Percentiles rank a stretch among this genome's conserved stretches.
phyloP scores from a whole-genome alignment of 768 basidiomycete genomes.

The Hygrocybe punicea region DNA sequence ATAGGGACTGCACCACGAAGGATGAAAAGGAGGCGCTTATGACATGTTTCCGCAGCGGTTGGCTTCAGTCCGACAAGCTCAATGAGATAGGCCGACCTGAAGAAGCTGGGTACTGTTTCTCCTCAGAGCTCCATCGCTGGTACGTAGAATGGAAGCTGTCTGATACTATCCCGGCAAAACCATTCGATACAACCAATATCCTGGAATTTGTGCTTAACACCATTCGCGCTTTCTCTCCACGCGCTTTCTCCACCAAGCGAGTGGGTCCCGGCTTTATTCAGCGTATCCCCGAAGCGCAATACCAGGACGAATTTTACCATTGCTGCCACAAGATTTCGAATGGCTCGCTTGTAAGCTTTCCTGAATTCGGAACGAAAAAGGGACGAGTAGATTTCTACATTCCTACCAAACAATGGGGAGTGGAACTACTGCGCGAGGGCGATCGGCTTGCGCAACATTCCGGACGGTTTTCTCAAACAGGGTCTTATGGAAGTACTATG shows the following conservation, averaged over 20 bases:
- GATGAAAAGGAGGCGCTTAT: background rate
- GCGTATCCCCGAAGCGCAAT: slow-evolving; percentile 15
- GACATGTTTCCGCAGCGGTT: slow-evolving; percentile 10
- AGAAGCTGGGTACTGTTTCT: slow-evolving; percentile 12
- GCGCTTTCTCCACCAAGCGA: slow-evolving; percentile 6
- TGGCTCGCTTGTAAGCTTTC: slow-evolving; percentile 14
- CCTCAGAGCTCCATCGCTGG: slow-evolving; percentile 15
- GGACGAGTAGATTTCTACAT: slow-evolving; percentile 18
- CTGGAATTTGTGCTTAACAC: slow-evolving; percentile 7
- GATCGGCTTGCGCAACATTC: slow-evolving; percentile 10
- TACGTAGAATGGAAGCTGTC: slow-evolving; percentile 17
- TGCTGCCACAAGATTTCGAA: slow-evolving; percentile 11
- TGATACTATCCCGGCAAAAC: background rate
- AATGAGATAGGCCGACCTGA: background rate
- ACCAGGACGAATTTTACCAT: slow-evolving; percentile 19
- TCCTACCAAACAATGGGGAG: slow-evolving; percentile 16
- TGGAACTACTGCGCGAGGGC: slow-evolving; percentile 16
- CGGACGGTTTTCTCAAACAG: slow-evolving; percentile 2
- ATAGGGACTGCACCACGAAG: background rate
- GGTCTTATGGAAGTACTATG: background rate
- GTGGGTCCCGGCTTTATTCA: slow-evolving; percentile 11
- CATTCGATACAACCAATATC: slow-evolving; percentile 2
- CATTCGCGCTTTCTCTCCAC: slow-evolving; percentile 11
- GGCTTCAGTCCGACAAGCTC: slow-evolving; percentile 9
- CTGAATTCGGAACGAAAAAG: slow-evolving; percentile 12